Evolutionary conservation across 2,329 filamentous ascomycete species (phyloP).

Genomic region (Trichoderma sp.): DNA sequence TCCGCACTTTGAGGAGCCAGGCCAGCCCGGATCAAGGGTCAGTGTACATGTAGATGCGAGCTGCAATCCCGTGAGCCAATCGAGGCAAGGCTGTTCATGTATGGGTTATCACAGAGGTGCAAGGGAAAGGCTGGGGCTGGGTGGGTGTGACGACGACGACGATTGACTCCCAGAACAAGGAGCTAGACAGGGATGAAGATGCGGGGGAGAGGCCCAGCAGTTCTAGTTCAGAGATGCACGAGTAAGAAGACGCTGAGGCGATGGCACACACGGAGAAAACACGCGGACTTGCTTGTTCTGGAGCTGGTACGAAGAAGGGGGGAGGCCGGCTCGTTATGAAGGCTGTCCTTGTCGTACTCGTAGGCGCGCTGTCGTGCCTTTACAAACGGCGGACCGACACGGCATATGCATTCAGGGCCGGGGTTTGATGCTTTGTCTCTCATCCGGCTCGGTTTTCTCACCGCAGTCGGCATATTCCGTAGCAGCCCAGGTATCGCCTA

Average conservation of each 20-base stretch:
- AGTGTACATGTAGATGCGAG: not conserved
- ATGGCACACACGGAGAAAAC: slow-evolving; percentile 1
- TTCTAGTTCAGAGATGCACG: slow-evolving; percentile 18
- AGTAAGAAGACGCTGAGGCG: slow-evolving; percentile 18
- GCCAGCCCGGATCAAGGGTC: slow-evolving; percentile 5
- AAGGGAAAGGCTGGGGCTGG: slow-evolving; percentile 10
- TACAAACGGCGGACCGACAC: not conserved
- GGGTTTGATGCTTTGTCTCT: slow-evolving; percentile 2
- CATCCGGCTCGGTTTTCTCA: not conserved
- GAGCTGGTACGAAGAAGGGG: not conserved
- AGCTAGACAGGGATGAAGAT: slow-evolving; percentile 18
- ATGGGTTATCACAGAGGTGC: not conserved
- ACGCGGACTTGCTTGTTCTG: not conserved
- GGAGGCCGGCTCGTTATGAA: not conserved
- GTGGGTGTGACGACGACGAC: slow-evolving; percentile 24
- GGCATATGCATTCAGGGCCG: not conserved
- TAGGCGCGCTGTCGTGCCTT: not conserved
- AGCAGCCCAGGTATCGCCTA: too few relatives aligned
- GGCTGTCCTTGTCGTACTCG: slow-evolving; percentile 8
- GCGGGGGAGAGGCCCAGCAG: slow-evolving; percentile 19
- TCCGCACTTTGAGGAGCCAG: slow-evolving; percentile 12
- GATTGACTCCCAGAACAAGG: not conserved
- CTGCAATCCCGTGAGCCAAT: slow-evolving; percentile 15
- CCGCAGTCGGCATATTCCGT: not conserved
- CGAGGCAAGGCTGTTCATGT: slow-evolving; percentile 14